Evolutionary conservation across 2,329 filamentous ascomycete species (phyloP).

Genomic region (Trichoderma aggressivum): DNA sequence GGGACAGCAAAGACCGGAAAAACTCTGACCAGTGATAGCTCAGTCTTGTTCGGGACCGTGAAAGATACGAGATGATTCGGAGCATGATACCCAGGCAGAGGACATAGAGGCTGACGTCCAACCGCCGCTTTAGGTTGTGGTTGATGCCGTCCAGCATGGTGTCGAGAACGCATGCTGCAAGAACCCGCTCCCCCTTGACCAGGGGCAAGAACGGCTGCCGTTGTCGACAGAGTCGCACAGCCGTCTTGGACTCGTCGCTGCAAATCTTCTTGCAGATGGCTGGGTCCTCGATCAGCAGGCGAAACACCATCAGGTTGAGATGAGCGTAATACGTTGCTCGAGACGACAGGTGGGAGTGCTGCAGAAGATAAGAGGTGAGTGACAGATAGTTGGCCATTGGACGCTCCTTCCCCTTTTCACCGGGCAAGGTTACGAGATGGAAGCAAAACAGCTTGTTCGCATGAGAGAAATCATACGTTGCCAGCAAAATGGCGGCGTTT

Average conservation of each 20-base stretch:
- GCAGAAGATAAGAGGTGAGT: slow-evolving; percentile 85
- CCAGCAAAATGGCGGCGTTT: slow-evolving; percentile 75
- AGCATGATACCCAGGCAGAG: slow-evolving; percentile 78
- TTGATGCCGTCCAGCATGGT: slow-evolving; percentile 87
- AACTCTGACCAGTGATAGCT: slow-evolving; percentile 93
- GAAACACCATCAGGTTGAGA: slow-evolving; percentile 78
- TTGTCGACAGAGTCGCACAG: slow-evolving; percentile 84
- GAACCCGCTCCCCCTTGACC: slow-evolving; percentile 66
- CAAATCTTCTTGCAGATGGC: slow-evolving; percentile 79
- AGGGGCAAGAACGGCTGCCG: slow-evolving; percentile 79
- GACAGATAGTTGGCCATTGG: slow-evolving; percentile 83
- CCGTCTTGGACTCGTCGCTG: slow-evolving; percentile 68
- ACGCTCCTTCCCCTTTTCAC: slow-evolving; percentile 64
- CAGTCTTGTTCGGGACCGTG: slow-evolving; percentile 75
- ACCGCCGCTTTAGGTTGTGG: slow-evolving; percentile 81
- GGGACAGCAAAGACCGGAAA: slow-evolving; percentile 82
- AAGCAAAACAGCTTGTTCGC: slow-evolving; percentile 95
- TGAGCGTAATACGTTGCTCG: slow-evolving; percentile 80
- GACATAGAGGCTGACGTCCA: slow-evolving; percentile 82
- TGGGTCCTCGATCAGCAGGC: slow-evolving; percentile 82
- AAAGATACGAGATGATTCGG: slow-evolving; percentile 78
- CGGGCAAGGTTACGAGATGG: slow-evolving; percentile 65
- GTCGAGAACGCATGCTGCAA: slow-evolving; percentile 76
- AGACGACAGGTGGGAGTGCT: slow-evolving; percentile 82
- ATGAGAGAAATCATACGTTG: slow-evolving; percentile 88